Base-by-base conservation (phyloP, 805 yeast species). In the Kodamaea jinghongensis region DNA sequence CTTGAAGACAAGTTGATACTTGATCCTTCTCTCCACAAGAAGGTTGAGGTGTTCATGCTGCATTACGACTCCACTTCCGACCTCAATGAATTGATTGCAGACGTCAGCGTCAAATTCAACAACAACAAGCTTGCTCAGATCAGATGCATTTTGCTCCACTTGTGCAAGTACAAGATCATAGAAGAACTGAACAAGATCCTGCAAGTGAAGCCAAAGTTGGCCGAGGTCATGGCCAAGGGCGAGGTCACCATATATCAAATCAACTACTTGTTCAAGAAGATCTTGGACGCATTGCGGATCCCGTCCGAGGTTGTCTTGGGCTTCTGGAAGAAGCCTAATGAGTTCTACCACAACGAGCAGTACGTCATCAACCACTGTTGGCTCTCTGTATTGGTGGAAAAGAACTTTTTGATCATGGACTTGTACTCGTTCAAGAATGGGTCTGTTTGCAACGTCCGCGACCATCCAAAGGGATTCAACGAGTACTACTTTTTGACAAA, bases 381-480 rank as follows among this genome's bases (percentile, higher is more conserved):
- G 99, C 73, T 88, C 40, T 79, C 95, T 1, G 80, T 89, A 1
- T 58, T 83, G 26, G 61, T 89, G 11, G 83, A 86, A 44, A 81
- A 81, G 28, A 84, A 85, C 55, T 89, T 90, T 78, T 70, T 91
- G 44, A 72, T 93, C 45, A 60, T 91, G 44, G 99, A 91, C 57
- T 71, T 50, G 61, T 70, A 42, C 61, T 72, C 56, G 51, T 63
- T 39, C 58, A 61, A 43, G 49, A 46, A 36, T 51, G 56, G 58
- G 17, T 47, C 51, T 17, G 52, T 54, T 35, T 69, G 69, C 41
- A 70, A 61, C 46, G 45, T 66, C 23, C 52, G 53, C 12, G 49
- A 50, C 27, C 38, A 43, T 28, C 34, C 44, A n/a, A 17, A 46
- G 29, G 48, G 51, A 15, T 48, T 29, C 34, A 73, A 78, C 43